phyloP scores from a whole-genome alignment of 495 filamentous ascomycete genomes.

The Penicillium malachiteum region DNA sequence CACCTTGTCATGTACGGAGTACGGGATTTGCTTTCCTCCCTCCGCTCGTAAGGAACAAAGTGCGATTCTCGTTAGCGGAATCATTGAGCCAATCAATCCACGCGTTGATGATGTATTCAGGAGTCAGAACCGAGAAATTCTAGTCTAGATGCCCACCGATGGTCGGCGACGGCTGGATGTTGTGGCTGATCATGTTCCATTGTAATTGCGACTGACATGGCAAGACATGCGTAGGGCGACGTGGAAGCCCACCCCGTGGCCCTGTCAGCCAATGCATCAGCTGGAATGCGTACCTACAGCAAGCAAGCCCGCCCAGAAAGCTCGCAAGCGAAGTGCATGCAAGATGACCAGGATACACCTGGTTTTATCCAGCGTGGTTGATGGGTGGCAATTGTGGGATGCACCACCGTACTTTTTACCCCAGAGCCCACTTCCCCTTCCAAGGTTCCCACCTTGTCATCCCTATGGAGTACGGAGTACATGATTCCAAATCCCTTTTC shows the following conservation, averaged over 20 bases:
- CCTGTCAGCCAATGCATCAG: not conserved
- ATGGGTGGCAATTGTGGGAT: not conserved
- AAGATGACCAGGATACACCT: constrained; percentile 8
- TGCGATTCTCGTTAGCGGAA: not conserved
- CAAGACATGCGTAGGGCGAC: constrained; percentile 11
- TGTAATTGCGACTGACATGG: constrained; percentile 15
- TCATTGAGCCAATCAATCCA: not conserved
- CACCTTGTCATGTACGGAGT: constrained; percentile 7
- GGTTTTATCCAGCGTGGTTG: constrained; percentile 9
- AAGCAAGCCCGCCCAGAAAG: not conserved
- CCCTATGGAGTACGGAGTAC: no score
- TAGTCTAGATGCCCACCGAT: no score
- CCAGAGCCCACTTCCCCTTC: not conserved
- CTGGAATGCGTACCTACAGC: constrained; percentile 23
- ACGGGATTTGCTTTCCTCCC: constrained; percentile 16
- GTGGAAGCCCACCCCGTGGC: constrained; percentile 4
- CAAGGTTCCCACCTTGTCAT: not conserved
- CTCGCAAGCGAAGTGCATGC: constrained; percentile 9
- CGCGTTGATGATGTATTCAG: not conserved
- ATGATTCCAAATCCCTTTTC: not conserved
- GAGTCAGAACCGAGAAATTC: no score
- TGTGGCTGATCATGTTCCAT: constrained; percentile 1
- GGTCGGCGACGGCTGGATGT: no score
- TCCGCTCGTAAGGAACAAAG: not conserved
- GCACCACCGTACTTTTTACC: not conserved